A percentile compares a stretch with the other conserved stretches of the same genome.
Conservation (phyloP, 163 green algal genomes). For the Picocystis sp. region DNA sequence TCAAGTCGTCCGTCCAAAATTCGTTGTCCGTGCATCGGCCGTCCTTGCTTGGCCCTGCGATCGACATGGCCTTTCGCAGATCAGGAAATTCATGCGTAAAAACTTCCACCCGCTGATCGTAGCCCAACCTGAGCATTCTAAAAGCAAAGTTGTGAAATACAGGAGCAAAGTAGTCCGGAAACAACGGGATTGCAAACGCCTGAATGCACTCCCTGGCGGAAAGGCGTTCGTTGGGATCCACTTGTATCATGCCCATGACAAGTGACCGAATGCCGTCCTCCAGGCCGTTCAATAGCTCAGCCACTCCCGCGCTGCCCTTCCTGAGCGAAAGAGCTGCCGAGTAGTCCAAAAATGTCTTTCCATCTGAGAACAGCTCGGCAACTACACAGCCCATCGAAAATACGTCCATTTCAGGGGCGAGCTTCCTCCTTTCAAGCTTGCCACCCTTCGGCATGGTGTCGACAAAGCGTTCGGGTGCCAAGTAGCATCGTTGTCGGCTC, state of each 20-base stretch:
- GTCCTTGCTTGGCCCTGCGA: too few species aligned
- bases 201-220: slow-evolving; percentile 36
- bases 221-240: slow-evolving; percentile 40
- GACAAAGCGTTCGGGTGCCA: slow-evolving; percentile 81
- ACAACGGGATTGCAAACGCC: background rate
- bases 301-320: too few species aligned
- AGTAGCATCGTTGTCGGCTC: slow-evolving; percentile 73
- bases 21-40: too few species aligned
- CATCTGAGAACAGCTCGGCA: slow-evolving; percentile 85
- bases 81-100: too few species aligned
- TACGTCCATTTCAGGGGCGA: slow-evolving; percentile 44
- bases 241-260: slow-evolving; percentile 77
- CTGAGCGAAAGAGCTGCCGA: slow-evolving; percentile 40
- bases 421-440: background rate
- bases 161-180: too few species aligned
- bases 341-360: slow-evolving; percentile 67
- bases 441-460: slow-evolving; percentile 3
- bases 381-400: slow-evolving; percentile 85
- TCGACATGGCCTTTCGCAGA: too few species aligned
- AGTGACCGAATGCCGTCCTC: slow-evolving; percentile 44
- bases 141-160: too few species aligned
- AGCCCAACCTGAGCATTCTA: too few species aligned
- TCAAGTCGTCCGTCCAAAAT: too few species aligned
- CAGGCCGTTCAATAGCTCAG: slow-evolving; percentile 7
- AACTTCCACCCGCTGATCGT: too few species aligned